Evolutionary conservation across 345 rosid species (phyloP), one percentile per base, ranked within the genome.

Genomic region (Lenwebbia sp.): DNA sequence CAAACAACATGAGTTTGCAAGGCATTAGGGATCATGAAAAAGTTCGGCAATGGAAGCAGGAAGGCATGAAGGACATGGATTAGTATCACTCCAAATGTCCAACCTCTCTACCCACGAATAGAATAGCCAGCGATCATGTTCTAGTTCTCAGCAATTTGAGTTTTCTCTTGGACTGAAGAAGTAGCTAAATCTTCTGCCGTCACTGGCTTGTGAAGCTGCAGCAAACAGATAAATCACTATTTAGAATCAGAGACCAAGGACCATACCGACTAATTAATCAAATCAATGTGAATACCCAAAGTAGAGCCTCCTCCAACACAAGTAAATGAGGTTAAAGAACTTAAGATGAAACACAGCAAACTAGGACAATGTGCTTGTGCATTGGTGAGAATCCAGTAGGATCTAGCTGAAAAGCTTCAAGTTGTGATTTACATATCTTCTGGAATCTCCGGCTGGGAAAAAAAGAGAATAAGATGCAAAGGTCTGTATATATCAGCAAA

Each of bases 131-230:
- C 13, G 11, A 70, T 70, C 47, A 70, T 44, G 41, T 37, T 37
- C 81, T 70, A 70, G 23, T 21, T 70, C 81, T 70, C 47, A 70
- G 81, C 47, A 37, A 33, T 37, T 70, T 70, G 7, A 70, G 47
- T 37, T 70, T 70, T 37, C 81, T 41, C 47, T 37, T 21, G 26
- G 47, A 70, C 81, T 37, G 47, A 37, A 70, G 81, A 19, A 37
- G 47, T 19, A 70, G 81, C 81, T 33, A 70, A 70, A 90, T 94
- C 96, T 90, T 93, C 96, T 25, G 86, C 89, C 57, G 90, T 91
- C 55, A 91, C 96, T 44, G 96, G 94, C 90, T 91, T 94, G 90
- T 93, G 96, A 52, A 93, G 92, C 98, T 95, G 93, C 91, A 89
- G 47, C 37, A 56, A 53, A 28, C 33, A 53, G 57, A 50, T 30